Evolutionary conservation across 352 stramenopile genomes (phyloP).

Genomic region (Pythium apleroticum): DNA sequence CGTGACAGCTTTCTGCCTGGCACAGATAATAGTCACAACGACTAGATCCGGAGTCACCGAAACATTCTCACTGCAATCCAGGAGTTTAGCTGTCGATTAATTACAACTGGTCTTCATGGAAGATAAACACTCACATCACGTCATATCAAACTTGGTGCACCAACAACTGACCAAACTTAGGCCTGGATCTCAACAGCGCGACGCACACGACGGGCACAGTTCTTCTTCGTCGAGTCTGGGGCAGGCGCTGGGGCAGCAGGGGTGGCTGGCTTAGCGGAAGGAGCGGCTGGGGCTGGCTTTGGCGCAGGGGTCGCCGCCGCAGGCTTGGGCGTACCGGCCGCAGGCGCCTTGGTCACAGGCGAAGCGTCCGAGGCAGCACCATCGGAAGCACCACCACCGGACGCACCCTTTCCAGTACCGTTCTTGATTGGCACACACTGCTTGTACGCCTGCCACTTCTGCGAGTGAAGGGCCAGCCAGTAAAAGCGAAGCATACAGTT

Average conservation of each 20-base stretch:
- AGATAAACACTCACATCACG: not conserved
- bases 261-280: not conserved
- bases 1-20: too few relatives aligned
- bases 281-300: not conserved
- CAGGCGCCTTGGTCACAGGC: not conserved
- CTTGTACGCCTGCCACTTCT: constrained; percentile 34
- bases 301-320: not conserved
- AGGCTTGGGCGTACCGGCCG: not conserved
- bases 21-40: too few relatives aligned
- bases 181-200: not conserved
- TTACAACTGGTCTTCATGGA: not conserved
- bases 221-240: not conserved
- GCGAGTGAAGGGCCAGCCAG: constrained; percentile 32
- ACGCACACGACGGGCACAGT: not conserved
- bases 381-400: not conserved
- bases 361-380: not conserved
- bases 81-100: not conserved
- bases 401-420: not conserved
- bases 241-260: not conserved
- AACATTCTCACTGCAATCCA: too few relatives aligned
- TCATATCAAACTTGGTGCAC: not conserved
- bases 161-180: not conserved
- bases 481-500: constrained; percentile 44
- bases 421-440: constrained; percentile 27
- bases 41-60: too few relatives aligned